phyloP scores from a whole-genome alignment of 371 early-diverging fungal species.

The Apophysomyces sp. region DNA sequence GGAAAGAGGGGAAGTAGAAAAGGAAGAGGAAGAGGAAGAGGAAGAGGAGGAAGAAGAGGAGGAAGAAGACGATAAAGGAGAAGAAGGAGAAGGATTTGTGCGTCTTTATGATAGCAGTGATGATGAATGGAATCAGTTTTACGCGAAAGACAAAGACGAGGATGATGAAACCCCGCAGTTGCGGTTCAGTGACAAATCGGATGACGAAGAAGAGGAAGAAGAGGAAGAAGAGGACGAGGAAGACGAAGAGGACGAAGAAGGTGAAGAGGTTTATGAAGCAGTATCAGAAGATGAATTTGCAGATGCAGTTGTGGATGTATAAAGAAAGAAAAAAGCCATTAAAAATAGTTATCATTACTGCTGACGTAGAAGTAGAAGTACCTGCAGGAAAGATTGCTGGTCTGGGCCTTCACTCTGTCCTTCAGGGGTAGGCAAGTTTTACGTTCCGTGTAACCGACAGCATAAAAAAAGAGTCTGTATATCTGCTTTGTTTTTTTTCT shows the following conservation, averaged over 20 bases:
- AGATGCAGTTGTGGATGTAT: constrained; percentile 3
- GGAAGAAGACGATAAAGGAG: too few species aligned
- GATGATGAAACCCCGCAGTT: neutral
- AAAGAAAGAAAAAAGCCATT: too few species aligned
- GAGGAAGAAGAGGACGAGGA: constrained; percentile 8
- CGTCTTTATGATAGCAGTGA: constrained; percentile 40
- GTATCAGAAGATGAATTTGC: neutral
- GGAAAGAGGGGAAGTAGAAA: constrained; percentile 4
- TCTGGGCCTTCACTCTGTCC: too few species aligned
- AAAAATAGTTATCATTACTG: too few species aligned
- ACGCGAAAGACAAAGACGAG: constrained; percentile 1
- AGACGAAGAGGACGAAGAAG: neutral
- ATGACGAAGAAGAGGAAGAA: constrained; percentile 8
- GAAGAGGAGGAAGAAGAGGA: constrained; percentile 5
- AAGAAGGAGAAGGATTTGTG: constrained; percentile 42
- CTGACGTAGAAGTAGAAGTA: too few species aligned
- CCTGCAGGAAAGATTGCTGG: too few species aligned
- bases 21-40: constrained; percentile 1
- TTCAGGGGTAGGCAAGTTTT: too few species aligned
- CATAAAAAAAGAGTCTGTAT: too few species aligned
- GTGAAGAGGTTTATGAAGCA: constrained; percentile 7
- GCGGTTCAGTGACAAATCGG: constrained; percentile 15
- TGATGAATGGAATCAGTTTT: constrained; percentile 35
- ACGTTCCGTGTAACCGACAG: too few species aligned
- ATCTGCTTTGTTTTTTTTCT: neutral